Base-by-base conservation (phyloP, 1,139 yeast species). In the Kurtzmaniella quercitrusa region DNA sequence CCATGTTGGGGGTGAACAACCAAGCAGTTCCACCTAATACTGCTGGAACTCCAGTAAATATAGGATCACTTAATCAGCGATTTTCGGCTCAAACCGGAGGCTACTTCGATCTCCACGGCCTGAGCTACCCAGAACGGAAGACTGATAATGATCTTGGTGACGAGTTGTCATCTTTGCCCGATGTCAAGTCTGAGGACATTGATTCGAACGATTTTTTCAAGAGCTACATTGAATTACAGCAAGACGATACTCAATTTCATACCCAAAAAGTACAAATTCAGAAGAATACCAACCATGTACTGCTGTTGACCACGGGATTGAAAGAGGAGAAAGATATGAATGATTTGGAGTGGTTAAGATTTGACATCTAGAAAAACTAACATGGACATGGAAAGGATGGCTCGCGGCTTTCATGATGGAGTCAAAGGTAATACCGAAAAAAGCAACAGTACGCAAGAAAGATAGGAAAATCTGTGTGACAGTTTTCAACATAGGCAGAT, bases 311-410 rank as follows among this genome's bases (percentile, higher is more conserved):
- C 11, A 55, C 55, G 36, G 68, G 68, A 6, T 60, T 63, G 43
- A 56, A 57, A 18, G 29, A 21, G 37, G 43, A 47, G 34, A 36
- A 48, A 47, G 59, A 52, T 12, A 44, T 51, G 21, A 53, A 59
- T 41, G 77, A 72, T 51, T 62, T 73, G 43, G 77, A 72, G 47
- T 73, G 78, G 78, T 61, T 73, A 47, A 72, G 71, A 52, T 73
- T 73, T 54, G 77, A 71, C 46, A 60, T 72, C 16, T 70, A 58
- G 48, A 21, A 8, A 31, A 31, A 14, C 18, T 27, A 10, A 27
- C 14, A 27, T 27, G 23, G 23, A 21, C 23, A 21, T 5, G 23
- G 23, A 21, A 21, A 21, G 23, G 23, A 5, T 4, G 23, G 4
- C 8, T 21, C 23, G 8, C 8, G 8, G 23, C 8, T 8, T 5